phyloP scores from a whole-genome alignment of 2,329 filamentous ascomycete species.

The Aspergillus unguis region DNA sequence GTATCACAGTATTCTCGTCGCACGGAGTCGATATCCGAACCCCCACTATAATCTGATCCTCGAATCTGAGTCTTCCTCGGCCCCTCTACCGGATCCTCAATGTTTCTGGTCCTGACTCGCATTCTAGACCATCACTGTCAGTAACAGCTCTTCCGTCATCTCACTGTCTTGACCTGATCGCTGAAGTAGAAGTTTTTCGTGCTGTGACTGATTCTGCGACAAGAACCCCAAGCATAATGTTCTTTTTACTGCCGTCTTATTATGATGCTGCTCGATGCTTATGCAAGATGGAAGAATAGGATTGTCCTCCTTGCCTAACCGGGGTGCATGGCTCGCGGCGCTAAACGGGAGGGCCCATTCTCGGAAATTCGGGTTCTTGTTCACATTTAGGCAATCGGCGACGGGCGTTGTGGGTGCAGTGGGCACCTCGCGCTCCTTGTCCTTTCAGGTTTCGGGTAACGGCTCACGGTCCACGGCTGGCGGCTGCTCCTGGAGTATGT shows the following conservation, averaged over 20 bases:
- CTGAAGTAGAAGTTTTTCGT: no score
- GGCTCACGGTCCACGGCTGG: neutral
- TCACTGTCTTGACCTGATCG: no score
- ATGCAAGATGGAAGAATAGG: no score
- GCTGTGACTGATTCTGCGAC: no score
- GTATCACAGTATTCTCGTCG: no score
- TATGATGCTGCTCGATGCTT: neutral
- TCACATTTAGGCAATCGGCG: neutral
- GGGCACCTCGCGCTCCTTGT: neutral
- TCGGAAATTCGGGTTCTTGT: conserved; percentile 15
- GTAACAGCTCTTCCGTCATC: no score
- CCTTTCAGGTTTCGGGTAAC: neutral
- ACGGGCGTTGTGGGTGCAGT: neutral
- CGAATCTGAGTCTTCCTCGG: conserved; percentile 2
- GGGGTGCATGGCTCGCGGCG: conserved; percentile 14
- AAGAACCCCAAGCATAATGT: no score
- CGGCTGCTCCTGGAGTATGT: no score
- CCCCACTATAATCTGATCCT: conserved; percentile 4
- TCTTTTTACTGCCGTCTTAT: neutral
- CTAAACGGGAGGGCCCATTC: conserved; percentile 13
- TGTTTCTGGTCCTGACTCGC: neutral
- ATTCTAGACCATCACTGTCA: neutral
- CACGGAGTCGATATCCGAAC: neutral
- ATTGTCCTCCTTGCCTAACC: conserved; percentile 9
- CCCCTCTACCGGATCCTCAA: neutral